These are phyloP conservation scores for Angophora floribunda DNA, from an alignment of 345 rosid species.

Conservation along the genomic window DNA sequence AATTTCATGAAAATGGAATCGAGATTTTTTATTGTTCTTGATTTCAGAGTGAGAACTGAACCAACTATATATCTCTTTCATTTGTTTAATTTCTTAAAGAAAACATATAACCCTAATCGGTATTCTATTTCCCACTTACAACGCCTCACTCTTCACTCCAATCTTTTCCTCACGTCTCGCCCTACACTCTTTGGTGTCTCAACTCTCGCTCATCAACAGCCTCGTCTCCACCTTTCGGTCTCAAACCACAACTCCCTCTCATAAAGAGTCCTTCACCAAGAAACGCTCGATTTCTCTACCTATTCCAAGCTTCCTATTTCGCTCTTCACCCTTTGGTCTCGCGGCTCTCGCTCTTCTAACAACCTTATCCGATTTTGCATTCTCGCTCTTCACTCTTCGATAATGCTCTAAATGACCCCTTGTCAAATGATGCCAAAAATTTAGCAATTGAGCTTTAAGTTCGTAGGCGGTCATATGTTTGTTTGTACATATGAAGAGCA, in stretches of 20 bases:
- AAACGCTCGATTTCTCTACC: background rate
- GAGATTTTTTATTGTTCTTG: background rate
- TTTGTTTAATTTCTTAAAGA: background rate
- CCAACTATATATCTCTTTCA: background rate
- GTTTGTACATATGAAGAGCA: background rate
- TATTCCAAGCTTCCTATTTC: background rate
- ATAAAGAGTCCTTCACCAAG: conserved; percentile 2
- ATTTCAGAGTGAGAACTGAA: background rate
- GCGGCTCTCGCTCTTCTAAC: background rate
- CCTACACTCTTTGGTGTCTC: background rate
- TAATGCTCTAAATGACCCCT: background rate
- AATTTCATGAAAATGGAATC: background rate
- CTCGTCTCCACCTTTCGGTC: background rate
- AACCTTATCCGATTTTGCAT: background rate
- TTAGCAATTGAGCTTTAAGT: background rate
- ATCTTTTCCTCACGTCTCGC: background rate
- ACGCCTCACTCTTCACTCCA: background rate
- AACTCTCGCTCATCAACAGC: background rate
- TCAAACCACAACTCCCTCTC: background rate
- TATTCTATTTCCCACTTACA: background rate
- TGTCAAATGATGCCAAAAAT: background rate
- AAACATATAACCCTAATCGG: background rate
- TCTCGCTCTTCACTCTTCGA: background rate
- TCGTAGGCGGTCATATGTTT: background rate
- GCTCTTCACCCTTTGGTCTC: background rate